Evolutionary conservation across 2,329 filamentous ascomycete species (phyloP).

Genomic region (Drechslerella dactyloides): DNA sequence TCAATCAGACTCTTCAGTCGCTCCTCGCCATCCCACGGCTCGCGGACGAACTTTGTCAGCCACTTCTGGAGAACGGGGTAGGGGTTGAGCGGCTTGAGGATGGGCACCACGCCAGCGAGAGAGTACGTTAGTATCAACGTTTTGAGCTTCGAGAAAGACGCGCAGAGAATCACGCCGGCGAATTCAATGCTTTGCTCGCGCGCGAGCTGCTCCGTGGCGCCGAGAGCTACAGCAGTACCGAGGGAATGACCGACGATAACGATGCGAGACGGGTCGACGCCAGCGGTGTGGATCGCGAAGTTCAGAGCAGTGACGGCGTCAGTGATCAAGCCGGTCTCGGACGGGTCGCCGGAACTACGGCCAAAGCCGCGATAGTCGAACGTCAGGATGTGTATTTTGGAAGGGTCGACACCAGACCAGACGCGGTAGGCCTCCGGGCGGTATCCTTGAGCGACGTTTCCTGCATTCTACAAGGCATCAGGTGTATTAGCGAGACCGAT

Average conservation of each 20-base stretch:
- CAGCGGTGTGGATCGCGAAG: constrained; percentile 70
- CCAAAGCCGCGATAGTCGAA: constrained; percentile 93
- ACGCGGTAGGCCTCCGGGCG: constrained; percentile 79
- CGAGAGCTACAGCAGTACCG: constrained; percentile 82
- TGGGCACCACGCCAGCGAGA: constrained; percentile 76
- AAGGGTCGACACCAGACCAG: constrained; percentile 73
- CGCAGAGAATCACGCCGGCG: constrained; percentile 78
- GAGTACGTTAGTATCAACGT: constrained; percentile 77
- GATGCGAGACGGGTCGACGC: constrained; percentile 73
- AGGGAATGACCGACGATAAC: constrained; percentile 85
- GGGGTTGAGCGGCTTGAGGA: constrained; percentile 74
- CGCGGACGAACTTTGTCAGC: constrained; percentile 71
- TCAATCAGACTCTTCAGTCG: constrained; percentile 68
- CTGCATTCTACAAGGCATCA: constrained; percentile 72
- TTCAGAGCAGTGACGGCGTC: constrained; percentile 77
- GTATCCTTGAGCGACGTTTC: constrained; percentile 78
- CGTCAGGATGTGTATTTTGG: constrained; percentile 77
- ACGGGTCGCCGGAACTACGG: constrained; percentile 77
- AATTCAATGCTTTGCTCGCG: constrained; percentile 68
- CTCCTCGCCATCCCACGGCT: constrained; percentile 77
- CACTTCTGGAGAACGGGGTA: constrained; percentile 70
- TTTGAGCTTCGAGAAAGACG: constrained; percentile 77
- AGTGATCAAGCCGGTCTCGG: constrained; percentile 78
- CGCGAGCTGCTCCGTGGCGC: constrained; percentile 73
- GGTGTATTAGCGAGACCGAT: not conserved